These are phyloP conservation scores for Nicotiana tomentosiformis DNA, from an alignment of 257 asterid species.

Conservation along the genomic window DNA sequence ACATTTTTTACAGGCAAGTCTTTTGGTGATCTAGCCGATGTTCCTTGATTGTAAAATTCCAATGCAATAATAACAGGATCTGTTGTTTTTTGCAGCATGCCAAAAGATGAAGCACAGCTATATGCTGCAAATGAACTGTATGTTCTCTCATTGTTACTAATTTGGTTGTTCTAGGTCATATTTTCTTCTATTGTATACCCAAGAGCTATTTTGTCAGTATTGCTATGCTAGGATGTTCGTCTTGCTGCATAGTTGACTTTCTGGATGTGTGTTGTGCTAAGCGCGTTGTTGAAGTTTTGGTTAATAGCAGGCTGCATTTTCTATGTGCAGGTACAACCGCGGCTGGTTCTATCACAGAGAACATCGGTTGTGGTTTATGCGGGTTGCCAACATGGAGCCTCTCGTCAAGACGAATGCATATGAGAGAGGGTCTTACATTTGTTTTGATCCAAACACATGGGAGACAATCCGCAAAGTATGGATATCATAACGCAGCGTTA, in stretches of 20 bases:
- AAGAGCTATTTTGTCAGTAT: not conserved
- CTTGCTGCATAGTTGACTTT: not conserved
- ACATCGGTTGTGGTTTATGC: conserved; percentile 56
- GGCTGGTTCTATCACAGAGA: conserved; percentile 89
- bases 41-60: not conserved
- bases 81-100: conserved; percentile 63
- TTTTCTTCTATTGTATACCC: not conserved
- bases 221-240: conserved; percentile 2
- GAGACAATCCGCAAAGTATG: conserved; percentile 69
- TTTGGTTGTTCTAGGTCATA: not conserved
- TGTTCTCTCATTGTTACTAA: conserved; percentile 18
- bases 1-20: conserved; percentile 71
- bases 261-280: not conserved
- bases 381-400: conserved; percentile 64
- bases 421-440: conserved; percentile 65
- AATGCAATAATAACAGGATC: not conserved
- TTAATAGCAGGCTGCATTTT: not conserved
- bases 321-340: conserved; percentile 46
- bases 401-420: conserved; percentile 49
- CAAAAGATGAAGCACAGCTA: conserved; percentile 84
- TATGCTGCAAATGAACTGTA: conserved; percentile 87
- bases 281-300: not conserved
- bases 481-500: not conserved
- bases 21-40: not conserved
- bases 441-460: conserved; percentile 76